Evolutionary conservation across 148 eudicot genomes (phyloP).

Genomic region (Chenopodium formosanum): DNA sequence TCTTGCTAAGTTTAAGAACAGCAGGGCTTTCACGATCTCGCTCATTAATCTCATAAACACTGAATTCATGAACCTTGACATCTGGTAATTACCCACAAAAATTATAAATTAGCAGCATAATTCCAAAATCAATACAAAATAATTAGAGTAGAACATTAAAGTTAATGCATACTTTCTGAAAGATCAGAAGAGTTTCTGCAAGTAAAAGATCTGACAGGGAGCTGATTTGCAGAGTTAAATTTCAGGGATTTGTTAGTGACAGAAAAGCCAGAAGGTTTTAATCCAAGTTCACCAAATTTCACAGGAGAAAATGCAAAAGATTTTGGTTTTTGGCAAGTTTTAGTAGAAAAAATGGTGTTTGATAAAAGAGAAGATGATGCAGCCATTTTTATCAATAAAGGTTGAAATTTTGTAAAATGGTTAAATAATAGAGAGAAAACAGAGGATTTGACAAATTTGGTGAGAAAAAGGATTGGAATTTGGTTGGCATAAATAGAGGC

Average conservation of each 20-base stretch:
- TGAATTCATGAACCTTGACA: constrained; percentile 28
- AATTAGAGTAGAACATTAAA: too few species aligned
- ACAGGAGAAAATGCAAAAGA: constrained; percentile 21
- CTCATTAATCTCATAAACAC: constrained; percentile 40
- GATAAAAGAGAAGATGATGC: constrained; percentile 21
- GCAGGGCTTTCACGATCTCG: constrained; percentile 40
- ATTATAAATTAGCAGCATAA: not conserved
- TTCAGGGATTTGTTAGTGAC: constrained; percentile 1
- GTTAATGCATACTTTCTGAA: constrained; percentile 3
- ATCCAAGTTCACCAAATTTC: constrained; percentile 1
- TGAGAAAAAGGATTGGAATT: constrained; percentile 6
- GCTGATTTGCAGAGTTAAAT: not conserved
- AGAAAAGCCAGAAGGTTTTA: not conserved
- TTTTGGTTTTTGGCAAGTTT: not conserved
- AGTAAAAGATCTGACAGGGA: constrained; percentile 12
- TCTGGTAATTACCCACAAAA: constrained; percentile 3
- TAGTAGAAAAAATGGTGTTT: constrained; percentile 13
- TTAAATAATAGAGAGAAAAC: too few species aligned
- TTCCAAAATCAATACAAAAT: not conserved
- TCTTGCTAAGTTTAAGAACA: constrained; percentile 32
- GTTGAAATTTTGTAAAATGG: not conserved
- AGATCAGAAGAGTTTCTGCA: constrained; percentile 22
- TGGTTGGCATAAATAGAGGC: not conserved
- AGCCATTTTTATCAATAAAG: not conserved
- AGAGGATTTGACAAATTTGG: not conserved